Conservation (phyloP, 1,139 yeast species). For the Pneumocystis oryctolagi region DNA sequence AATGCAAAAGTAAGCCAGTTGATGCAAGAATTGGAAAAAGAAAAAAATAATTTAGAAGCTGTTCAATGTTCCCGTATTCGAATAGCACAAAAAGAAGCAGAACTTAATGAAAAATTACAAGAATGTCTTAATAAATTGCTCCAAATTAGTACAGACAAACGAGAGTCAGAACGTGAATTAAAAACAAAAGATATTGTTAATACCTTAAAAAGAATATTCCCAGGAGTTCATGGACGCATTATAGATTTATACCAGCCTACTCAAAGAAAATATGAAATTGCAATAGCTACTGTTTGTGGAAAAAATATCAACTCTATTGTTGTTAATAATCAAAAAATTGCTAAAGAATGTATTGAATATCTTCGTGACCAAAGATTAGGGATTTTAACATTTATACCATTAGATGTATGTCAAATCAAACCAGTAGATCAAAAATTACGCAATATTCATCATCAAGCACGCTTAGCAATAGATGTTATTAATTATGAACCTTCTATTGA, state of each 20-base stretch:
- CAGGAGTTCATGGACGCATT: slow-evolving; percentile 70
- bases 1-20: slow-evolving; percentile 22
- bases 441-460: slow-evolving; percentile 39
- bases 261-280: slow-evolving; percentile 57
- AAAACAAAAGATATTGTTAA: slow-evolving; percentile 57
- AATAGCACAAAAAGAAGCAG: slow-evolving; percentile 35
- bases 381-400: slow-evolving; percentile 72
- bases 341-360: slow-evolving; percentile 68
- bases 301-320: slow-evolving; percentile 65
- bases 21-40: slow-evolving; percentile 23
- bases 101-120: slow-evolving; percentile 48
- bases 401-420: slow-evolving; percentile 57
- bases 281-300: slow-evolving; percentile 70
- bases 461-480: slow-evolving; percentile 53
- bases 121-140: slow-evolving; percentile 48
- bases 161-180: slow-evolving; percentile 59
- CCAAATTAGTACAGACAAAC: slow-evolving; percentile 57
- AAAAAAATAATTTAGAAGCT: slow-evolving; percentile 31
- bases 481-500: slow-evolving; percentile 56
- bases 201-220: slow-evolving; percentile 52
- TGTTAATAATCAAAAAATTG: slow-evolving; percentile 62
- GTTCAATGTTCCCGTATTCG: slow-evolving; percentile 36
- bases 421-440: slow-evolving; percentile 45
- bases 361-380: slow-evolving; percentile 80
- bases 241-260: slow-evolving; percentile 70